A percentile compares a stretch with the other conserved stretches of the same genome.
These are phyloP conservation scores for Leishmania turanica DNA, from an alignment of 208 protist genomes.

Conservation along the genomic window DNA sequence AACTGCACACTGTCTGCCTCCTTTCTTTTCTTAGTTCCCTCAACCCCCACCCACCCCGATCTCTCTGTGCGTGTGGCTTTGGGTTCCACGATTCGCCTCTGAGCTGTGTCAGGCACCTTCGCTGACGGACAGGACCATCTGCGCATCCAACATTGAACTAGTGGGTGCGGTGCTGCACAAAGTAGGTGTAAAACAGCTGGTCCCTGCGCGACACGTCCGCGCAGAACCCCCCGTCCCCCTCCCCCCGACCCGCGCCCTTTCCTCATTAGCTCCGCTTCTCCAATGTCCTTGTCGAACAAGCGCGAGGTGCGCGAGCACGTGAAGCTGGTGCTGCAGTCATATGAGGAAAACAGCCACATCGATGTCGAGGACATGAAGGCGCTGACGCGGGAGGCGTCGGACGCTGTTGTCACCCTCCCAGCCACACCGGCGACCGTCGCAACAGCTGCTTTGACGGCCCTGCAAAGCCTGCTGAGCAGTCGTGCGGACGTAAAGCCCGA, in stretches of 20 bases:
- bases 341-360: slow-evolving; percentile 48
- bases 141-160: not conserved
- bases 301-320: slow-evolving; percentile 74
- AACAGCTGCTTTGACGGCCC: slow-evolving; percentile 26
- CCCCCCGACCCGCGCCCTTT: too few relatives aligned
- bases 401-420: slow-evolving; percentile 42
- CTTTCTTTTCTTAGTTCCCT: not conserved
- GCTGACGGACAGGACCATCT: not conserved
- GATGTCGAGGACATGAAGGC: slow-evolving; percentile 68
- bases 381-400: slow-evolving; percentile 47
- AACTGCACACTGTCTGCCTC: not conserved
- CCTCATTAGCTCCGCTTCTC: not conserved
- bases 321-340: slow-evolving; percentile 52
- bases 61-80: not conserved
- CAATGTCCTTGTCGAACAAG: slow-evolving; percentile 53
- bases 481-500: slow-evolving; percentile 11
- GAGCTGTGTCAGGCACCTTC: not conserved
- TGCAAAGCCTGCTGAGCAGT: slow-evolving; percentile 23
- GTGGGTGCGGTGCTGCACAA: not conserved
- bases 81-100: not conserved
- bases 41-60: too few relatives aligned
- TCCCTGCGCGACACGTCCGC: not conserved
- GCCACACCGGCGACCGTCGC: slow-evolving; percentile 25
- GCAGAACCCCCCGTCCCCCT: too few relatives aligned
- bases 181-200: not conserved